Conservation (phyloP, 768 basidiomycete genomes). For the Agaricus subrufescens region DNA sequence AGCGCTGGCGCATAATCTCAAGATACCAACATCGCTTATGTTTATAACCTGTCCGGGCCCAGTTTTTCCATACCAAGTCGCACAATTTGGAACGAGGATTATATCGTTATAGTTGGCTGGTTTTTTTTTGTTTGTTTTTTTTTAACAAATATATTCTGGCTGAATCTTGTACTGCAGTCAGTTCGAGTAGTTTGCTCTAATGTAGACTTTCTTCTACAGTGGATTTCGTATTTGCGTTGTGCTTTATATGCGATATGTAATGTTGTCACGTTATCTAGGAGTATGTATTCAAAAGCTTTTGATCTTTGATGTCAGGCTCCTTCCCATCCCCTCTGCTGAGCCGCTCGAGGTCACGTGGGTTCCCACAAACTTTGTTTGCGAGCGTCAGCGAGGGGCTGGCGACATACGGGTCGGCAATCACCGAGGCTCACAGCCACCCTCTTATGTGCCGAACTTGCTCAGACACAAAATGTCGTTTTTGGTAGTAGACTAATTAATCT, state of each 20-base stretch:
- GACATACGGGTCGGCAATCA: too few relatives aligned
- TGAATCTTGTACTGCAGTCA: too few relatives aligned
- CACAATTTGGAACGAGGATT: conserved; percentile 50
- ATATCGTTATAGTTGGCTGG: conserved; percentile 21
- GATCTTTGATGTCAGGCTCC: neutral
- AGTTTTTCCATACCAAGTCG: conserved; percentile 33
- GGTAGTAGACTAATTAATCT: too few relatives aligned
- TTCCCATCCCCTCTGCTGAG: too few relatives aligned
- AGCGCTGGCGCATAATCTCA: conserved; percentile 42
- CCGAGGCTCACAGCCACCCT: too few relatives aligned
- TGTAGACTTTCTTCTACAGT: neutral
- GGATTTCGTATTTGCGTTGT: neutral
- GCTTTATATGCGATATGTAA: neutral
- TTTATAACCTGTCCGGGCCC: conserved; percentile 59
- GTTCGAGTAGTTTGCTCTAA: neutral
- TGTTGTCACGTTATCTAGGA: neutral
- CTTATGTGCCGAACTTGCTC: too few relatives aligned
- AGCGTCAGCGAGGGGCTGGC: too few relatives aligned
- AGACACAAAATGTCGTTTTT: too few relatives aligned
- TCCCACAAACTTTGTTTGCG: too few relatives aligned
- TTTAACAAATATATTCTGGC: too few relatives aligned
- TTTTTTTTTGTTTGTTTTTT: too few relatives aligned
- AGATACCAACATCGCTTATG: conserved; percentile 52
- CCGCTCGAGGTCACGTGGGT: too few relatives aligned
- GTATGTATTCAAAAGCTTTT: neutral